Conservation (phyloP, 306 rosid genomes). For the Gynostemma pentaphyllum region DNA sequence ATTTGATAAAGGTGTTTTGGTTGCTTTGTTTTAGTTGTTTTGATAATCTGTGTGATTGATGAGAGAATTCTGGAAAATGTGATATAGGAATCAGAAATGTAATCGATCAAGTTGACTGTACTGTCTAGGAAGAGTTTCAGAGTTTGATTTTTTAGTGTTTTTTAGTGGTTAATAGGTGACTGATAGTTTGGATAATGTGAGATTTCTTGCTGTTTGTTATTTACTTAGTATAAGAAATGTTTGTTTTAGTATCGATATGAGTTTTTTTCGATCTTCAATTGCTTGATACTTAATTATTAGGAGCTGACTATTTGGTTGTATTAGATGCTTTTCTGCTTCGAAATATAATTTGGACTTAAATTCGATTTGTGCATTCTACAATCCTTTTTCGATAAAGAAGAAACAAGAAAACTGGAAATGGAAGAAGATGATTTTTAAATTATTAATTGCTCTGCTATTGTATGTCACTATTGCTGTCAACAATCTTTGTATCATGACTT, state of each 20-base stretch:
- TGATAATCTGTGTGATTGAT: background rate
- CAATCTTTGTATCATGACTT: background rate
- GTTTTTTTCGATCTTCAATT: background rate
- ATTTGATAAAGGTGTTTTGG: background rate
- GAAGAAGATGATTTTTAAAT: too few relatives aligned
- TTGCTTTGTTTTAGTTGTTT: background rate
- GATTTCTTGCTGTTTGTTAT: background rate
- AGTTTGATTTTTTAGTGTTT: background rate
- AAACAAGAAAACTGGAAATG: background rate
- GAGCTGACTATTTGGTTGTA: background rate
- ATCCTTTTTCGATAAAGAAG: background rate
- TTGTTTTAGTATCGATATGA: background rate
- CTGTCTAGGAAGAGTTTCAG: background rate
- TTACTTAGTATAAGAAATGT: background rate
- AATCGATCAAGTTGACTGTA: background rate
- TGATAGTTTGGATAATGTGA: background rate
- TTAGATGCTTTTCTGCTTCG: background rate
- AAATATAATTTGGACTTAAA: background rate
- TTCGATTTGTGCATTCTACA: background rate
- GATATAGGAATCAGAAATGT: background rate
- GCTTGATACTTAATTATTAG: background rate
- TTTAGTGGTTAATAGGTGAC: background rate
- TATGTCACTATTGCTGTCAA: background rate
- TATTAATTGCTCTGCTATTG: background rate
- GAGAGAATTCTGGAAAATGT: background rate